Evolutionary conservation across 257 asterid genomes (phyloP), one percentile per base, ranked within the genome.

Genomic region (Schizonepeta tenuifolia): DNA sequence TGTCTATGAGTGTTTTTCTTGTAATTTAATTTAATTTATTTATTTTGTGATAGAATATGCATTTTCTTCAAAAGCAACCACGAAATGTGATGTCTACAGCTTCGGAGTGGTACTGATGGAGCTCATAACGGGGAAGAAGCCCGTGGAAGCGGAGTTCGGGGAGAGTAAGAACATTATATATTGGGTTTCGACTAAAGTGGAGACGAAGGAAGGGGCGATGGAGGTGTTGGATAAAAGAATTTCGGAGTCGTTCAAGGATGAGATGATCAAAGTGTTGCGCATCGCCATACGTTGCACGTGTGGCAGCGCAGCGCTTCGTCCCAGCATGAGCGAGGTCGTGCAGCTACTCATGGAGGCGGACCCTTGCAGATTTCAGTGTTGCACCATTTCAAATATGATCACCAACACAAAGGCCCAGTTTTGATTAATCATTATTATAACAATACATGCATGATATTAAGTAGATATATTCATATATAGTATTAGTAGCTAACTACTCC

Each of bases 41-140:
- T 5, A 6, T 51, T 51, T 51, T 0, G 46, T 36, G 71, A 72
- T 73, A 92, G 99, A 95, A 73, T 95, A 95, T 61, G 99, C 99
- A 21, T 95, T 88, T 67, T 87, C 98, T 3, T 89, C 97, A 44
- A 95, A 95, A 87, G 94, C 98, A 7, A 88, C 98, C 5, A 90
- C 97, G 7, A 95, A 83, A 57, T 92, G 98, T 36, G 99, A 95
- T 12, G 99, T 95, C 2, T 95, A 92, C 84, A 95, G 99, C 67
- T 95, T 87, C 12, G 98, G 99, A 38, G 98, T 95, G 2, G 96
- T 95, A 0, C 78, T 95, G 12, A 88, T 95, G 99, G 99, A 95
- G 65, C 77, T 92, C 20, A 80, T 95, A 43, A 95, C 99, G 0
- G 99, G 99, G 79, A 95, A 90, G 77, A 95, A 86, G 83, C 96